Percentiles rank a stretch among this genome's conserved stretches.
These are phyloP conservation scores for Cordyceps farinosa DNA, from an alignment of 2,329 filamentous ascomycete species.

Conservation along the genomic window DNA sequence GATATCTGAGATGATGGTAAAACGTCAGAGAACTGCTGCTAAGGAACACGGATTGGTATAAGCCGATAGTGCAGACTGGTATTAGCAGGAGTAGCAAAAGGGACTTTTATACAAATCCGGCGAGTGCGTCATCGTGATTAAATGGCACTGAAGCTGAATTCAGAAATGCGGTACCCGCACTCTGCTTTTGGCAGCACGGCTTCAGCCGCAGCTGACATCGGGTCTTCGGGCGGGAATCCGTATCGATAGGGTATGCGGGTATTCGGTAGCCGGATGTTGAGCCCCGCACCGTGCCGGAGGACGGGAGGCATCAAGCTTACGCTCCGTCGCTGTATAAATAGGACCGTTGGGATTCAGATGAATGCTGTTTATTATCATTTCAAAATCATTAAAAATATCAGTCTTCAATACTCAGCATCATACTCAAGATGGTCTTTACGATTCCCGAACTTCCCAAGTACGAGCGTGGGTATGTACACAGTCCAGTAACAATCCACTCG, in stretches of 20 bases:
- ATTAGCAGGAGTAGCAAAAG: too few species aligned
- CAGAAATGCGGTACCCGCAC: not conserved
- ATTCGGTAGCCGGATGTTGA: constrained; percentile 4
- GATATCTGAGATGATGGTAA: too few species aligned
- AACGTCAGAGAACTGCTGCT: not conserved
- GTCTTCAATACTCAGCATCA: not conserved
- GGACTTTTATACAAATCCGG: not conserved
- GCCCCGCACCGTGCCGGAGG: not conserved
- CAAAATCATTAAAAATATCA: not conserved
- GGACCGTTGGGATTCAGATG: not conserved
- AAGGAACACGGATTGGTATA: too few species aligned
- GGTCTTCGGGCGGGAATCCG: not conserved
- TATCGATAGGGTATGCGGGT: constrained; percentile 14
- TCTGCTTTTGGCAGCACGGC: not conserved
- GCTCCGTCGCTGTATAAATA: not conserved
- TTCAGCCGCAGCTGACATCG: not conserved
- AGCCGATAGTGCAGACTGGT: not conserved
- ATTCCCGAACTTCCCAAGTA: constrained; percentile 16
- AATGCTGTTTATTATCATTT: not conserved
- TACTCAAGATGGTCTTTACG: constrained; percentile 5
- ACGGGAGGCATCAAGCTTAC: not conserved
- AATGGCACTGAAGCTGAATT: not conserved
- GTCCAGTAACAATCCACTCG: too few species aligned
- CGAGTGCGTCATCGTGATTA: not conserved
- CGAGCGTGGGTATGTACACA: constrained; percentile 11